Percentiles rank a stretch among this genome's conserved stretches.
Conservation (phyloP, 768 basidiomycete species). For the Tephrocybe sp. region DNA sequence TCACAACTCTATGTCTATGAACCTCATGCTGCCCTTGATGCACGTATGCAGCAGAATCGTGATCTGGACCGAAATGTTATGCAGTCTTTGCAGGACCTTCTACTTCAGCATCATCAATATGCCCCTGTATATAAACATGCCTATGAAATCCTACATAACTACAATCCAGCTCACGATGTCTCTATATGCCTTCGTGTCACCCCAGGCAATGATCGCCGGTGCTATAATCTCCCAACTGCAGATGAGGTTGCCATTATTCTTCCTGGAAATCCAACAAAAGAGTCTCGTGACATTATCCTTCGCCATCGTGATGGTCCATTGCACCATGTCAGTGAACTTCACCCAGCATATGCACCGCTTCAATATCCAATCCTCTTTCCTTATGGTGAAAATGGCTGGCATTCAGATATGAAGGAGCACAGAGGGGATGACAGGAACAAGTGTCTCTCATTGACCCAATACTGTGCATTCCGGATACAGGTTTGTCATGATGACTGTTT, state of each 20-base stretch:
- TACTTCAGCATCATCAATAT: slow-evolving; percentile 15
- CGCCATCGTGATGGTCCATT: slow-evolving; percentile 21
- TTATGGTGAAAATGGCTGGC: slow-evolving; percentile 37
- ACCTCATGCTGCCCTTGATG: slow-evolving; percentile 25
- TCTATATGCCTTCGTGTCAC: slow-evolving; percentile 6
- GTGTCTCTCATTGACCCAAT: slow-evolving; percentile 24
- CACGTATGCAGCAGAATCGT: slow-evolving; percentile 12
- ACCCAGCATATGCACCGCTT: slow-evolving; percentile 35
- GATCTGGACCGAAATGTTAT: slow-evolving; percentile 16
- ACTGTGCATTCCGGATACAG: slow-evolving; percentile 30
- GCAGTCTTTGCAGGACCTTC: slow-evolving; percentile 19
- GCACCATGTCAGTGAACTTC: slow-evolving; percentile 29
- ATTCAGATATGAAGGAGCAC: too few species aligned
- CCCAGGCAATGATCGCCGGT: neutral
- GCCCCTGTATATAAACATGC: slow-evolving; percentile 23
- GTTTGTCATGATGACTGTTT: too few species aligned
- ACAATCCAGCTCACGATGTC: neutral
- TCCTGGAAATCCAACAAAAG: slow-evolving; percentile 23
- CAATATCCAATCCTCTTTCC: slow-evolving; percentile 49
- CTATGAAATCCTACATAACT: slow-evolving; percentile 16
- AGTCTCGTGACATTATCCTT: slow-evolving; percentile 34
- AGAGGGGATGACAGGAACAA: slow-evolving; percentile 1
- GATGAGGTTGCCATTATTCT: slow-evolving; percentile 44
- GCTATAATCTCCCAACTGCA: slow-evolving; percentile 44
- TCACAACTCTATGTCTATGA: slow-evolving; percentile 43